Conservation (phyloP, 2,329 filamentous ascomycete species). For the Cladosporium colombiae region DNA sequence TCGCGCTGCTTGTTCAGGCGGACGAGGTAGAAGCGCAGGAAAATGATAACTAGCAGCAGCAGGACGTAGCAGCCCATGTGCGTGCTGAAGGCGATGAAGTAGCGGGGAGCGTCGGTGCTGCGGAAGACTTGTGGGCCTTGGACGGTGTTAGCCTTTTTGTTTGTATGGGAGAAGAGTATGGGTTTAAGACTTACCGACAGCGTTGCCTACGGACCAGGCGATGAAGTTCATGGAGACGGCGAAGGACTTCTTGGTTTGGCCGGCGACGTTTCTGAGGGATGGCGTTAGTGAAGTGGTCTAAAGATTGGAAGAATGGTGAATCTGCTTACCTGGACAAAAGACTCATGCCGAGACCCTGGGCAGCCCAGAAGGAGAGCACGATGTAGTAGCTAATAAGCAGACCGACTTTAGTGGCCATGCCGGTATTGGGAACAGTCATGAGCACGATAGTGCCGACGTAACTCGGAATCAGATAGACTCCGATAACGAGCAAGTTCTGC, state of each 20-base stretch:
- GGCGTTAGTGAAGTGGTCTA: neutral
- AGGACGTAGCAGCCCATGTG: conserved; percentile 69
- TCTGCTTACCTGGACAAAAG: conserved; percentile 23
- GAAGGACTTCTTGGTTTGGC: conserved; percentile 72
- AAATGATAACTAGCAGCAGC: conserved; percentile 45
- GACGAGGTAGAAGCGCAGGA: conserved; percentile 43
- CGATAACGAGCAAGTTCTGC: conserved; percentile 71
- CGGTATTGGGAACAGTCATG: conserved; percentile 65
- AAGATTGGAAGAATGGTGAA: conserved; percentile 50
- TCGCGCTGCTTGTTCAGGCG: conserved; percentile 46
- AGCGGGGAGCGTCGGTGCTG: conserved; percentile 60
- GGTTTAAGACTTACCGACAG: conserved; percentile 52
- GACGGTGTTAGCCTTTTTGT: neutral
- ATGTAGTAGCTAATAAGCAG: conserved; percentile 75
- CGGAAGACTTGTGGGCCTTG: conserved; percentile 65
- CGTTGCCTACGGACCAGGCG: conserved; percentile 68
- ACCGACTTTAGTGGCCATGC: conserved; percentile 61
- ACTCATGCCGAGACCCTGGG: conserved; percentile 40
- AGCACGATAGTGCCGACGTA: conserved; percentile 72
- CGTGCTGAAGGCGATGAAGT: conserved; percentile 69
- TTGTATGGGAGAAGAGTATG: neutral
- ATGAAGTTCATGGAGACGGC: conserved; percentile 71
- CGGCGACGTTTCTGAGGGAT: conserved; percentile 62
- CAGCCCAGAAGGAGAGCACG: conserved; percentile 75
- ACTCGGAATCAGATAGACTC: conserved; percentile 66